Evolutionary conservation across 2,329 filamentous ascomycete genomes (phyloP).

Genomic region (Nothomitra cinnamomea): DNA sequence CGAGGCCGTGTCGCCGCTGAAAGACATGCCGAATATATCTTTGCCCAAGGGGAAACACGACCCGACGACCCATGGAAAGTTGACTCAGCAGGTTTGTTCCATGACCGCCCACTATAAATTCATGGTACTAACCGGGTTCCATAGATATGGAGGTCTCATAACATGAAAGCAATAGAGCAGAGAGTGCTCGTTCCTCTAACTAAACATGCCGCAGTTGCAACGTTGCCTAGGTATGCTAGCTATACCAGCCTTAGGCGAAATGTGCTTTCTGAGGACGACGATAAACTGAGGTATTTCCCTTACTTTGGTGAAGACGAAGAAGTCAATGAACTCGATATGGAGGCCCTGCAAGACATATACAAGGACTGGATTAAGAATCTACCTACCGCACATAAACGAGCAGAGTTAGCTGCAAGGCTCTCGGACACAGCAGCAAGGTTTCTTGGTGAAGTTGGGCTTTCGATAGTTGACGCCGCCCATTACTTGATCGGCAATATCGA

Average conservation of each 20-base stretch:
- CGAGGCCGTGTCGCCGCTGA: not conserved
- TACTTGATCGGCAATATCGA: constrained; percentile 1
- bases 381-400: constrained; percentile 17
- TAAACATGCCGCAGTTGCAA: constrained; percentile 7
- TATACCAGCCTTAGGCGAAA: constrained; percentile 26
- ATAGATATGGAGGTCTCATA: not conserved
- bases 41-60: constrained; percentile 1
- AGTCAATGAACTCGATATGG: constrained; percentile 14
- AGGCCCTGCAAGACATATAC: constrained; percentile 12
- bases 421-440: constrained; percentile 20
- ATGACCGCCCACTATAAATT: not conserved
- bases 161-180: not conserved
- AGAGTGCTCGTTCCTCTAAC: constrained; percentile 2
- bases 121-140: not conserved
- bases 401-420: constrained; percentile 21
- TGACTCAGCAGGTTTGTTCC: not conserved
- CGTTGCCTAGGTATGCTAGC: constrained; percentile 23
- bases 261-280: constrained; percentile 24
- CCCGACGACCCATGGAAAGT: not conserved
- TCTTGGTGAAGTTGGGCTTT: constrained; percentile 19
- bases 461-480: constrained; percentile 16
- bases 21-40: not conserved
- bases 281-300: constrained; percentile 23
- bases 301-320: constrained; percentile 21
- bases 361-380: constrained; percentile 17